phyloP scores from a whole-genome alignment of 768 basidiomycete genomes.

The Coprinellus aureogranulatus region DNA sequence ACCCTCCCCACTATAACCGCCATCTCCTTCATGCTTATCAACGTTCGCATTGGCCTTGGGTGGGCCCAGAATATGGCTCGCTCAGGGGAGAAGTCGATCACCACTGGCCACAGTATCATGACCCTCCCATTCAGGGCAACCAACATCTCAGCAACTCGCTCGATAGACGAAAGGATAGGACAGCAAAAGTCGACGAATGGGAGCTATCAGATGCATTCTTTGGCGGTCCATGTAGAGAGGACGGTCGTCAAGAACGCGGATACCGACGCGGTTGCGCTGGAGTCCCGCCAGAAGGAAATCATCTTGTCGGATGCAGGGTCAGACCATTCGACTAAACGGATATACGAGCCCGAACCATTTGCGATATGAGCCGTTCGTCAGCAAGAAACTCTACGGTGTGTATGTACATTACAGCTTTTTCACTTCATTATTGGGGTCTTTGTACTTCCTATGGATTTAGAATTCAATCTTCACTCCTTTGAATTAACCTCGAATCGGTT shows the following conservation, averaged over 20 bases:
- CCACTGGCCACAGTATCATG: not conserved
- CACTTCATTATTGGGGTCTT: too few relatives aligned
- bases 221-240: conserved; percentile 5
- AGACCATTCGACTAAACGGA: conserved; percentile 2
- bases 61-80: conserved; percentile 9
- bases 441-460: too few relatives aligned
- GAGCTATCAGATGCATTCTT: not conserved
- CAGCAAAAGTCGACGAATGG: not conserved
- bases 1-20: conserved; percentile 8
- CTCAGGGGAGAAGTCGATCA: not conserved
- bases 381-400: too few relatives aligned
- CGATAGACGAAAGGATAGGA: not conserved
- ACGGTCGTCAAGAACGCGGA: conserved; percentile 3
- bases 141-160: not conserved
- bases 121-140: not conserved
- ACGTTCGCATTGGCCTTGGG: conserved; percentile 14
- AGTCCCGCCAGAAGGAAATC: not conserved
- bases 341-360: not conserved
- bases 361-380: too few relatives aligned
- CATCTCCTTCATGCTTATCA: conserved; percentile 16
- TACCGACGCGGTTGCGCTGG: not conserved
- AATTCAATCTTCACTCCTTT: too few relatives aligned
- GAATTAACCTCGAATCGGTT: too few relatives aligned
- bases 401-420: too few relatives aligned
- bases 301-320: not conserved